Percentiles rank a stretch among this genome's conserved stretches.
These are phyloP conservation scores for Lyophyllum atratum DNA, from an alignment of 768 basidiomycete species.

Conservation along the genomic window DNA sequence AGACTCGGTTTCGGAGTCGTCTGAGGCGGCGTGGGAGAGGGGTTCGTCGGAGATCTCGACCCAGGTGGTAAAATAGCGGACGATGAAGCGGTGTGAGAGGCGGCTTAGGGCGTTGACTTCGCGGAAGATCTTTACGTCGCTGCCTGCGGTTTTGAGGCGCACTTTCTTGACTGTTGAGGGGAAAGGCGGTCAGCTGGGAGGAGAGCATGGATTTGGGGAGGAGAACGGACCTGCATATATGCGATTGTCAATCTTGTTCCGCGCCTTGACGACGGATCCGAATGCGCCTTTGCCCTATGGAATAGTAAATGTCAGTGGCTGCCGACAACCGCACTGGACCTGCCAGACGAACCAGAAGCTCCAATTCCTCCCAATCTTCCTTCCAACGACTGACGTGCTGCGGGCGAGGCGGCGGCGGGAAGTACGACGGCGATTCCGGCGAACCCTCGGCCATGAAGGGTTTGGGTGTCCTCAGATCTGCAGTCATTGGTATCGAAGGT, in stretches of 20 bases:
- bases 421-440: conserved; percentile 72
- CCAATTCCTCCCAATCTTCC: conserved; percentile 93
- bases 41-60: conserved; percentile 56
- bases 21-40: conserved; percentile 50
- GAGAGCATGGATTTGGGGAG: background rate
- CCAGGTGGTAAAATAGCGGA: conserved; percentile 92
- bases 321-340: background rate
- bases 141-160: conserved; percentile 73
- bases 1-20: conserved; percentile 48
- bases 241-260: conserved; percentile 82
- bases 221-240: conserved; percentile 72
- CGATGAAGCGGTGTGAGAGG: conserved; percentile 87
- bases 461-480: conserved; percentile 54
- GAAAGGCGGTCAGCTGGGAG: background rate
- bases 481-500: conserved; percentile 28
- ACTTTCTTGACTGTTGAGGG: conserved; percentile 78
- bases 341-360: conserved; percentile 59
- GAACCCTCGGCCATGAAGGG: conserved; percentile 46
- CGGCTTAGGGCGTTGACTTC: conserved; percentile 90
- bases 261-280: conserved; percentile 93
- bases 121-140: conserved; percentile 85
- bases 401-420: conserved; percentile 41
- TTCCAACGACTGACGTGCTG: conserved; percentile 81
- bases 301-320: background rate
- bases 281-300: conserved; percentile 84